Evolutionary conservation across 176 grass and related monocot species (phyloP).

Genomic region (Alloteropsis semialata): DNA sequence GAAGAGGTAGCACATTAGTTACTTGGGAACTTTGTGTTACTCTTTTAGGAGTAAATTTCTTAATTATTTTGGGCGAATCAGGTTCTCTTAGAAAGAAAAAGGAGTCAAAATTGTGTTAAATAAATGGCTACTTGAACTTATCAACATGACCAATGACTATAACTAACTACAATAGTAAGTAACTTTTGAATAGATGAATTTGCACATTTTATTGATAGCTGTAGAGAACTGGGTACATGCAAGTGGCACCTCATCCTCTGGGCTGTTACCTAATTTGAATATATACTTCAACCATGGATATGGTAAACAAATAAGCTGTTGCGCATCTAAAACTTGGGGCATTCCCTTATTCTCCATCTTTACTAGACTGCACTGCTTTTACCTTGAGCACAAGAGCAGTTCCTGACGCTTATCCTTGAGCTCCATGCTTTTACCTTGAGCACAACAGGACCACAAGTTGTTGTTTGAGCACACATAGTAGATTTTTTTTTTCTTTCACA

Average conservation of each 20-base stretch:
- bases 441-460: background rate
- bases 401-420: background rate
- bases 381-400: background rate
- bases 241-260: background rate
- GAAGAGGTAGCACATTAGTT: conserved; percentile 59
- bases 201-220: background rate
- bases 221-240: background rate
- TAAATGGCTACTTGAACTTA: background rate
- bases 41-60: conserved; percentile 1
- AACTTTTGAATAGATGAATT: background rate
- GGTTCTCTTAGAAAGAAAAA: background rate
- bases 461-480: background rate
- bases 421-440: background rate
- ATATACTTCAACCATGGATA: background rate
- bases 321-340: background rate
- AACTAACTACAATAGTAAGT: background rate
- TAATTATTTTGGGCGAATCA: background rate
- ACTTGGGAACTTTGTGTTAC: conserved; percentile 8
- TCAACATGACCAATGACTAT: background rate
- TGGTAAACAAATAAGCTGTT: background rate
- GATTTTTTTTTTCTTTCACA: background rate
- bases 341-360: background rate
- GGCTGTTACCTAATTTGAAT: background rate
- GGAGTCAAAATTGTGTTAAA: background rate
- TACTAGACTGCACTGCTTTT: background rate